Evolutionary conservation across 2,329 filamentous ascomycete species (phyloP), one percentile per base, ranked within the genome.

Genomic region (Zarea fungicola): DNA sequence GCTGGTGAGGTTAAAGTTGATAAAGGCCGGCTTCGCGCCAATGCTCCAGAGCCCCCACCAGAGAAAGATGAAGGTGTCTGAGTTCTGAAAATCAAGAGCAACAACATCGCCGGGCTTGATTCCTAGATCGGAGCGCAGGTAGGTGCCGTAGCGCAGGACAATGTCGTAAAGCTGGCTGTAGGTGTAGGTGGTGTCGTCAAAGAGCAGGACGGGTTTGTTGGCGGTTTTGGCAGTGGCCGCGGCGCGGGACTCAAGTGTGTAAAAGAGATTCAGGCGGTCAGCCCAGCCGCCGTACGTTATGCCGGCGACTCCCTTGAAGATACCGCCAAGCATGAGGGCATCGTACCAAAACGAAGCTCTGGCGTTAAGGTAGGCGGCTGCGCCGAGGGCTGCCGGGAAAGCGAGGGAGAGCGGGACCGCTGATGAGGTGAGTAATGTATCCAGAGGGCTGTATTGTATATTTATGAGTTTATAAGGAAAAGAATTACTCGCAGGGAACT

Each of bases 1-100:
- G 11, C 83, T 84, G 0, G 78, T 76, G 41, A 95, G 70, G 62
- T 93, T 93, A 67, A 91, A 92, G 67, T 96, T 96, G 68, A 95
- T 85, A 58, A 93, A 89, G 0, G 89, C 89, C 0, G 89, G 89
- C 49, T 83, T 83, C 0, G 87, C 89, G 10, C 90, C 90, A 51
- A 95, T 81, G 25, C 84, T 81, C 89, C 89, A 95, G 28, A 95
- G 67, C 0, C 84, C 89, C 48, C 91, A 72, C 75, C 84, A 80
- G 8, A 95, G 54, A 62, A 91, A 87, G 25, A 92, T 60, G 59
- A 89, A 92, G 3, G 77, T 76, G n/a, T 89, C 82, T 34, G 82
- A 87, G 62, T 95, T 96, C 66, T 86, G 84, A 56, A 88, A 87
- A 64, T 93, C 78, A 56, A 95, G 75, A 7, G 87, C 89, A 16